Percentiles rank a stretch among this genome's conserved stretches.
phyloP scores from a whole-genome alignment of 225 moss, liverwort and hornwort genomes.

The Thuidium tamariscinum region DNA sequence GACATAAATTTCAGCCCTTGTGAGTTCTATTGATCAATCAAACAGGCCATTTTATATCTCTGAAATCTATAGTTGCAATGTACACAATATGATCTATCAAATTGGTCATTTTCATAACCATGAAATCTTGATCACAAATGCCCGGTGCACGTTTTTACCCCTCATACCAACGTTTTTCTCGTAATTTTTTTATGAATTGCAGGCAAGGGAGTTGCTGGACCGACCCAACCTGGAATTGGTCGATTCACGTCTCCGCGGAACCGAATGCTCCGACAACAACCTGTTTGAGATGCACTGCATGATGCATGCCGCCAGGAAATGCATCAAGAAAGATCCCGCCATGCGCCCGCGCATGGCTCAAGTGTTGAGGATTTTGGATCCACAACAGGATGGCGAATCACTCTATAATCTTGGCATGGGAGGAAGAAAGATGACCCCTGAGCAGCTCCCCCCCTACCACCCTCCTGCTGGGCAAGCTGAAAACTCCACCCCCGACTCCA shows the following conservation, averaged over 20 bases:
- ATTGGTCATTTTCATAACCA: no score
- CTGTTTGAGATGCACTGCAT: slow-evolving; percentile 57
- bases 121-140: neutral
- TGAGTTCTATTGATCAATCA: no score
- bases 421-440: slow-evolving; percentile 4
- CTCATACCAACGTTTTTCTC: neutral
- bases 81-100: neutral
- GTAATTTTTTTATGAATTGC: neutral
- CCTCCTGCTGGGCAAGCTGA: neutral
- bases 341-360: slow-evolving; percentile 70
- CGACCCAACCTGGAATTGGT: slow-evolving; percentile 30
- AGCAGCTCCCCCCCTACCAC: neutral
- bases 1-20: neutral
- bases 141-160: neutral
- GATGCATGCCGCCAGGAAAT: slow-evolving; percentile 61
- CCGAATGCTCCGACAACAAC: slow-evolving; percentile 19
- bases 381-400: slow-evolving; percentile 24
- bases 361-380: slow-evolving; percentile 47
- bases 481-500: neutral
- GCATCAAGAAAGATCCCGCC: slow-evolving; percentile 56
- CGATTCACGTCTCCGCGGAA: slow-evolving; percentile 41
- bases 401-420: slow-evolving; percentile 7
- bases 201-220: slow-evolving; percentile 64
- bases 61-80: no score
- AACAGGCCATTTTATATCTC: neutral